Conservation (phyloP, 2,329 filamentous ascomycete genomes). For the Bipolaris victoriae region DNA sequence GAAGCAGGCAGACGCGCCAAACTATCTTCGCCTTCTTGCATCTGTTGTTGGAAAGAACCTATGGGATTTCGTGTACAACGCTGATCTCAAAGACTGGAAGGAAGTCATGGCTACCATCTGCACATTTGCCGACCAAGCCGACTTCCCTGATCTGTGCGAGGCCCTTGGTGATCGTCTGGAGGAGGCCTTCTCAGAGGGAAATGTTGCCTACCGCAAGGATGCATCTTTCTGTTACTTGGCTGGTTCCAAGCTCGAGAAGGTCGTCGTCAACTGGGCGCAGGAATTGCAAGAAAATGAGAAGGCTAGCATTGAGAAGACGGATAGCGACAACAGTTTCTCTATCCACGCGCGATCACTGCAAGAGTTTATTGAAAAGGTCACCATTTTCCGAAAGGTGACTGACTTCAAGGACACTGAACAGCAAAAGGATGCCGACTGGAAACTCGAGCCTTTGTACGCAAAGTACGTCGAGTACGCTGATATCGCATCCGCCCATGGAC, state of each 20-base stretch:
- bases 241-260: conserved; percentile 96
- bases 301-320: conserved; percentile 70
- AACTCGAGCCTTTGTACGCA: conserved; percentile 83
- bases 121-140: conserved; percentile 88
- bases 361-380: conserved; percentile 97
- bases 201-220: conserved; percentile 70
- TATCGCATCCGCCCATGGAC: conserved; percentile 88
- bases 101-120: conserved; percentile 95
- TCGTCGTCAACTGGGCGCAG: conserved; percentile 89
- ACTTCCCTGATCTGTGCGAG: conserved; percentile 95
- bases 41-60: conserved; percentile 96
- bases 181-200: conserved; percentile 65
- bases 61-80: conserved; percentile 98
- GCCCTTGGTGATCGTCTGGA: conserved; percentile 89
- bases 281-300: conserved; percentile 87
- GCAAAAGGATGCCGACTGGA: conserved; percentile 78
- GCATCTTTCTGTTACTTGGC: conserved; percentile 96
- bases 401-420: conserved; percentile 85
- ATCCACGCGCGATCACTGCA: conserved; percentile 88
- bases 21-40: conserved; percentile 86
- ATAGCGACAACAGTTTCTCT: conserved; percentile 82
- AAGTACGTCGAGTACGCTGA: conserved; percentile 98
- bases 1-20: conserved; percentile 80
- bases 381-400: conserved; percentile 91
- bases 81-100: conserved; percentile 91